Percentiles rank a stretch among this genome's conserved stretches.
Evolutionary conservation across 1,139 yeast genomes (phyloP).

Genomic region (Pneumocystis oryctolagi): DNA sequence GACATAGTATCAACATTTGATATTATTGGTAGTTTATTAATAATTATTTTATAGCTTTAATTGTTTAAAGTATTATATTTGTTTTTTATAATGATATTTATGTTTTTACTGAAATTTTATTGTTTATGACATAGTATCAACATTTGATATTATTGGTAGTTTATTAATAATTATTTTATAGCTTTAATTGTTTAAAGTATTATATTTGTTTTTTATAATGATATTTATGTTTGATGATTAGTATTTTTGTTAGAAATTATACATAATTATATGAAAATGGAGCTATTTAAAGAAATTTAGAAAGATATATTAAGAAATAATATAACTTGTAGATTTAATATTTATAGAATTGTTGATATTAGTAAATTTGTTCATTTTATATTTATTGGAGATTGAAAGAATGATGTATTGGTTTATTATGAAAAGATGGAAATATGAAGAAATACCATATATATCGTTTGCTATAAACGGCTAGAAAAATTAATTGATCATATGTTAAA

Average conservation of each 20-base stretch:
- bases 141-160: background rate
- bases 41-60: background rate
- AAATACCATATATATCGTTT: too few relatives aligned
- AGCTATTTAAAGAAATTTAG: too few relatives aligned
- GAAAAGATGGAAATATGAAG: background rate
- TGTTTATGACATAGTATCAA: background rate
- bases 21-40: background rate
- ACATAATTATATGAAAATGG: too few relatives aligned
- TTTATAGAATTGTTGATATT: background rate
- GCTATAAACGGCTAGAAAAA: too few relatives aligned
- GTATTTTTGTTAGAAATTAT: too few relatives aligned
- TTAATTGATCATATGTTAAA: too few relatives aligned
- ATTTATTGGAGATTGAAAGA: background rate
- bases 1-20: background rate
- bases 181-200: background rate
- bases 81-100: too few relatives aligned
- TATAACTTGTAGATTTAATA: background rate
- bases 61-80: too few relatives aligned
- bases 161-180: background rate
- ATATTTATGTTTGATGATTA: too few relatives aligned
- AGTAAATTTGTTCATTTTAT: background rate
- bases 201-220: too few relatives aligned
- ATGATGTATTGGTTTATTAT: background rate
- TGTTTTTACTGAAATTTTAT: background rate
- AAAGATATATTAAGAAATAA: background rate